Percentiles rank a stretch among this genome's conserved stretches.
Conservation (phyloP, 768 basidiomycete species). For the Kwoniella shandongensis region DNA sequence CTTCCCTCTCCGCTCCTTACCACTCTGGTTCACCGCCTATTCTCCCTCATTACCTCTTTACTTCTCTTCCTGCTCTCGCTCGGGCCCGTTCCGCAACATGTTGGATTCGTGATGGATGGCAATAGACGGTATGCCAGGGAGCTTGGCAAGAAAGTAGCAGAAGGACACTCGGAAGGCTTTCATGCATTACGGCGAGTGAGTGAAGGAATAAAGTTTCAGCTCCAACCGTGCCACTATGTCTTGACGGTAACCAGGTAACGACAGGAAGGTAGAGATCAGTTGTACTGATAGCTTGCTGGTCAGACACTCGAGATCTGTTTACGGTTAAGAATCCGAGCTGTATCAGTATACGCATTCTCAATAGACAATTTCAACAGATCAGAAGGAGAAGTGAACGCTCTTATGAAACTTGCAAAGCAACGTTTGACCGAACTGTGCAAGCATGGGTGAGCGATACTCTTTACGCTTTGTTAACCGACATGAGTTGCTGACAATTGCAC, state of each 20-base stretch:
- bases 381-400: conserved; percentile 75
- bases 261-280: too few relatives aligned
- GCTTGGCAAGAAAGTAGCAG: conserved; percentile 62
- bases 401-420: conserved; percentile 80
- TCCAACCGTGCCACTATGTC: too few relatives aligned
- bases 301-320: conserved; percentile 86
- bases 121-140: conserved; percentile 79
- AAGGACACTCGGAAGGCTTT: conserved; percentile 87
- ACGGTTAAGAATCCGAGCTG: conserved; percentile 72
- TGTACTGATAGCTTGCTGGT: too few relatives aligned
- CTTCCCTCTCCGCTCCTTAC: conserved; percentile 5
- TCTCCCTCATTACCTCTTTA: conserved; percentile 43
- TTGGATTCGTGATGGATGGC: conserved; percentile 97
- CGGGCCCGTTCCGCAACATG: conserved; percentile 83
- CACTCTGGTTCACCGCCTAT: conserved; percentile 24
- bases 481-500: background rate
- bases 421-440: conserved; percentile 74
- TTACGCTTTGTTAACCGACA: background rate
- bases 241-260: too few relatives aligned
- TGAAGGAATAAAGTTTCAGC: background rate
- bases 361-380: conserved; percentile 95
- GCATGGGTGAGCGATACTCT: conserved; percentile 65
- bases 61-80: conserved; percentile 69
- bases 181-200: conserved; percentile 72
- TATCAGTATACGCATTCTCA: conserved; percentile 95